Conservation (phyloP, 106 monocot genomes). For the Dendrobium officinale region DNA sequence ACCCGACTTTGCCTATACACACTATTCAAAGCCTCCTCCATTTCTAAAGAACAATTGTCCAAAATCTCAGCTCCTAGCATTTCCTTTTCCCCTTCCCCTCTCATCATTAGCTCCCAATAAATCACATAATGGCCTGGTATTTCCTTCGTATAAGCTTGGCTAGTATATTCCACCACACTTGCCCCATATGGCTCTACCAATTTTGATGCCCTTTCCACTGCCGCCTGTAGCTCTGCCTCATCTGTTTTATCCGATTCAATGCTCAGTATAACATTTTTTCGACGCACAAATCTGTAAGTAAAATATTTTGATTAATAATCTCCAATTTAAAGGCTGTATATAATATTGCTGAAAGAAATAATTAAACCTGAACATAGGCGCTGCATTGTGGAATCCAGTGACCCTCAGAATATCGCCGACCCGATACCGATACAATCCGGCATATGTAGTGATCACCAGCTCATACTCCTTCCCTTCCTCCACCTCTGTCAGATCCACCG, state of each 20-base stretch:
- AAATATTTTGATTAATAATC: background rate
- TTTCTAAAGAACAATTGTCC: conserved; percentile 58
- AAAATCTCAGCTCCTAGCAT: conserved; percentile 19
- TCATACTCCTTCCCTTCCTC: conserved; percentile 65
- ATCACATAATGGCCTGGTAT: conserved; percentile 28
- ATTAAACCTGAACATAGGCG: conserved; percentile 15
- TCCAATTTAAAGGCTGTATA: no score
- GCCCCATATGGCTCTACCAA: conserved; percentile 17
- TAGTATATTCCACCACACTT: conserved; percentile 22
- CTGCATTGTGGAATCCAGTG: conserved; percentile 17
- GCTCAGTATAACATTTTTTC: conserved; percentile 54
- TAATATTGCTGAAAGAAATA: no score
- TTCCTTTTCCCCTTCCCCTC: background rate
- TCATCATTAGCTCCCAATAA: conserved; percentile 22
- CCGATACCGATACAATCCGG: conserved; percentile 51
- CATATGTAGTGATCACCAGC: conserved; percentile 74
- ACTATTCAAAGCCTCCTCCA: conserved; percentile 68
- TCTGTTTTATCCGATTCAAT: conserved; percentile 59
- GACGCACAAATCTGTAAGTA: conserved; percentile 26
- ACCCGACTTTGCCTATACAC: conserved; percentile 84
- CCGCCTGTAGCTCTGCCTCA: conserved; percentile 49
- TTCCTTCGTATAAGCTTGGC: conserved; percentile 11
- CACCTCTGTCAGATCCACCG: conserved; percentile 53
- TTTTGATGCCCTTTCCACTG: conserved; percentile 39
- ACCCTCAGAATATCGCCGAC: conserved; percentile 15